Evolutionary conservation across 306 rosid species (phyloP), one percentile per base, ranked within the genome.

Genomic region (Medicago lupulina): DNA sequence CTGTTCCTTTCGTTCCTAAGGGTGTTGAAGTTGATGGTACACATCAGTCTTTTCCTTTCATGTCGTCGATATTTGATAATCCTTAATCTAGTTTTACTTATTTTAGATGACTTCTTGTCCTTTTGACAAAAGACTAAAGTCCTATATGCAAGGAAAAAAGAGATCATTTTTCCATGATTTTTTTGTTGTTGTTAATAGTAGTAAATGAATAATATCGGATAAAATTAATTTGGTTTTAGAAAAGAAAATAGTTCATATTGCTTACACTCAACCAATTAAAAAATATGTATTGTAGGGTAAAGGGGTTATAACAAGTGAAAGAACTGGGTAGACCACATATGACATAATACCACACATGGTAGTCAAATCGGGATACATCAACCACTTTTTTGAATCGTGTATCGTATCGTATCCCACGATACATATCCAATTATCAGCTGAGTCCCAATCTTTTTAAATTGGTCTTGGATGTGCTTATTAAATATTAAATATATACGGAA

Each of bases 11-110:
- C 31, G 97, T 95, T 82, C 97, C 99, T 2, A 92, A 90, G 87
- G 99, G 99, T 74, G 87, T 95, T 82, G 97, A 95, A 90, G 88
- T 95, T 34, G 99, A 95, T 71, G 99, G 99, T 94, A 85, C 77
- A 40, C 64, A 63, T 38, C 72, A 19, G 18, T 79, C 40, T 57
- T 64, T 83, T 71, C 18, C 71, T 77, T 81, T 81, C 62, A 43
- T 40, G 23, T 19, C 68, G 59, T 47, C 12, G 31, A 72, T 57
- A 53, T 67, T 50, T 82, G 65, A 67, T 81, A 44, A 61, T 78
- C 38, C 66, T 77, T 54, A 17, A 71, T 77, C 55, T 70, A 39
- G 80, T 69, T 70, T 64, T 75, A 41, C 69, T 57, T 40, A 67
- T 23, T 15, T 77, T 49, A 44, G 28, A 55, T 50, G 60, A n/a